Conservation (phyloP, 2,329 filamentous ascomycete genomes). For the Chalaropsis ovoidea region DNA sequence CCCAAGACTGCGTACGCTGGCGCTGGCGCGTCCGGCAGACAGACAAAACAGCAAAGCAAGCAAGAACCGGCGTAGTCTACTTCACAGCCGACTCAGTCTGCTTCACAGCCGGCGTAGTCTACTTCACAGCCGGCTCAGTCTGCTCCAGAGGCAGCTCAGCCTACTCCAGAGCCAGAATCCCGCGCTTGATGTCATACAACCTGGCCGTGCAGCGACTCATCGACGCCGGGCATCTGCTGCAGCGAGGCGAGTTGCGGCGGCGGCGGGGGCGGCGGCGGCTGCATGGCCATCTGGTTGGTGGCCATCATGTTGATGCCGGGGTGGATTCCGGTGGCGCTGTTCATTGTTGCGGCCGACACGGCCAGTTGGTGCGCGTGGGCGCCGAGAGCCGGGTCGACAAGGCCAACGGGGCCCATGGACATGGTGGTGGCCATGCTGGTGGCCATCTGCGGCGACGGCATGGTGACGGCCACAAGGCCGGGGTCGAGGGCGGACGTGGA, state of each 20-base stretch:
- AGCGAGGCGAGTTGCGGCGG: conserved; percentile 12
- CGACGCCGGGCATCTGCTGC: conserved; percentile 20
- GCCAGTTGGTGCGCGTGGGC: conserved; percentile 16
- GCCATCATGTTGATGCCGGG: conserved; percentile 22
- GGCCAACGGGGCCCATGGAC: conserved; percentile 15
- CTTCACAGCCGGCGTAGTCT: no score
- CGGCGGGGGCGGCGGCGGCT: conserved; percentile 11
- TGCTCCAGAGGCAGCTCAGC: no score
- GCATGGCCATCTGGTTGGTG: conserved; percentile 17
- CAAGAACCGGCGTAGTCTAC: no score
- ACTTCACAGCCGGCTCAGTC: no score
- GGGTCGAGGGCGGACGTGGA: conserved; percentile 21
- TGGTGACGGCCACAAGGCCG: conserved; percentile 21
- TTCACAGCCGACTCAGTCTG: no score
- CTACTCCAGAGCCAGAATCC: conserved; percentile 17
- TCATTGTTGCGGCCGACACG: conserved; percentile 12
- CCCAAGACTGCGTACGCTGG: no score
- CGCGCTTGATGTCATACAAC: conserved; percentile 21
- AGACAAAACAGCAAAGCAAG: no score
- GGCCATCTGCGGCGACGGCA: conserved; percentile 22
- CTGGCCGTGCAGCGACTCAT: conserved; percentile 22
- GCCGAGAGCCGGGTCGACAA: conserved; percentile 22
- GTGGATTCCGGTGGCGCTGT: conserved; percentile 16
- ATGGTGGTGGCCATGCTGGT: conserved; percentile 23
- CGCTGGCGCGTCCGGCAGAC: no score